phyloP scores from a whole-genome alignment of 1,284 basidiomycete genomes.

The Microbotryomycetes sp. region DNA sequence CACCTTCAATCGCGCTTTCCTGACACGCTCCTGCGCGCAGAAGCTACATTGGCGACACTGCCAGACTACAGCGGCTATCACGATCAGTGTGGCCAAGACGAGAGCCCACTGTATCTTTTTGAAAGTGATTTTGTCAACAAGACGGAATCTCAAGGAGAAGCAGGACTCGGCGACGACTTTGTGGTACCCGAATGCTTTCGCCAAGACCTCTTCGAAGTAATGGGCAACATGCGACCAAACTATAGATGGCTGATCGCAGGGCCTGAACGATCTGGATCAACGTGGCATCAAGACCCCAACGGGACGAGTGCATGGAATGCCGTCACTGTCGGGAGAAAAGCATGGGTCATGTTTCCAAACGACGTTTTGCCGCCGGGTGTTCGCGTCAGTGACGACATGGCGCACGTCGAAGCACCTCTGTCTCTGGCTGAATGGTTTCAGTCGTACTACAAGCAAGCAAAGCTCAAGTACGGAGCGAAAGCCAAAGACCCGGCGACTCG shows the following conservation, averaged over 20 bases:
- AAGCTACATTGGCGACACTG: conserved; percentile 37
- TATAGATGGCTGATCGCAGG: conserved; percentile 40
- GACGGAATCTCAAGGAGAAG: conserved; percentile 13
- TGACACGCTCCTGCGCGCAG: conserved; percentile 33
- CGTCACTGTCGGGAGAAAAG: conserved; percentile 42
- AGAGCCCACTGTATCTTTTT: conserved; percentile 41
- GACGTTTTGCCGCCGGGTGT: conserved; percentile 45
- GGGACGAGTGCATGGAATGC: conserved; percentile 45
- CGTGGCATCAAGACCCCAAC: conserved; percentile 38
- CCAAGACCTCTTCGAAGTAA: conserved; percentile 39
- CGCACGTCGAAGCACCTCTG: conserved; percentile 43
- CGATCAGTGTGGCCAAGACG: conserved; percentile 36
- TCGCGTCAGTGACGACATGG: conserved; percentile 42
- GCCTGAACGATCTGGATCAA: conserved; percentile 39
- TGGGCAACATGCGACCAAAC: conserved; percentile 38
- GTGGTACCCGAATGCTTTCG: conserved; percentile 36
- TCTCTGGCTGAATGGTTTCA: conserved; percentile 45
- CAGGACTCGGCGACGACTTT: conserved; percentile 35
- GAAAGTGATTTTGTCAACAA: conserved; percentile 40
- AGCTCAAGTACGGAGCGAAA: conserved; percentile 39
- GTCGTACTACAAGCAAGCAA: conserved; percentile 43
- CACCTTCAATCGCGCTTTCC: conserved; percentile 33
- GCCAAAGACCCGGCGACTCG: conserved; percentile 31
- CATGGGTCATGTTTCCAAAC: conserved; percentile 47
- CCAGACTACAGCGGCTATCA: conserved; percentile 35